Conservation (phyloP, 371 early-diverging fungal genomes). For the Apophysomyces trapeziformis region DNA sequence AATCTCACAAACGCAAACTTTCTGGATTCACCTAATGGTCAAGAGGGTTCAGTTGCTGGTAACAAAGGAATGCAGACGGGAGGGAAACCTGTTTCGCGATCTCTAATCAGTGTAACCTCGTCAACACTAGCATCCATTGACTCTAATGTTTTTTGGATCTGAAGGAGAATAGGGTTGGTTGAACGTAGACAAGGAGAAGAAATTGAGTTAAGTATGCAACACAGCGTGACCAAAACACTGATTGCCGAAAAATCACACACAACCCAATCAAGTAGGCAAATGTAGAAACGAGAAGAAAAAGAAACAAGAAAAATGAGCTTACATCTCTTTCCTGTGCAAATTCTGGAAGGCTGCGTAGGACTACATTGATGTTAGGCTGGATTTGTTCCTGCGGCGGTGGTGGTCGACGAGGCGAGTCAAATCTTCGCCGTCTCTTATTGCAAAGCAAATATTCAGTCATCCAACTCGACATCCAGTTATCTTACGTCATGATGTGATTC, state of each 20-base stretch:
- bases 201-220: background rate
- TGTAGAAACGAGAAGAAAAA: background rate
- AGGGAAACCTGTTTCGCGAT: conserved; percentile 53
- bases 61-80: background rate
- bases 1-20: conserved; percentile 71
- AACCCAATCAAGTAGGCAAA: background rate
- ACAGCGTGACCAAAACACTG: background rate
- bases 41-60: background rate
- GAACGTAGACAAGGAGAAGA: background rate
- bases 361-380: conserved; percentile 54
- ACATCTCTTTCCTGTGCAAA: conserved; percentile 47
- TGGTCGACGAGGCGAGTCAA: conserved; percentile 6
- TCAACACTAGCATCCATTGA: conserved; percentile 36
- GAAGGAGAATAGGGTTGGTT: background rate
- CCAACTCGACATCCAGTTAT: background rate
- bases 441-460: background rate
- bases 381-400: conserved; percentile 6
- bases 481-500: conserved; percentile 6
- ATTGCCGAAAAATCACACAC: background rate
- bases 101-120: conserved; percentile 49
- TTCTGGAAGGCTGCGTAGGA: conserved; percentile 51
- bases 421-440: conserved; percentile 5
- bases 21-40: conserved; percentile 52
- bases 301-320: conserved; percentile 16
- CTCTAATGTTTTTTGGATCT: conserved; percentile 37